Base-by-base conservation (phyloP, 345 rosid species). In the Murraya paniculata region DNA sequence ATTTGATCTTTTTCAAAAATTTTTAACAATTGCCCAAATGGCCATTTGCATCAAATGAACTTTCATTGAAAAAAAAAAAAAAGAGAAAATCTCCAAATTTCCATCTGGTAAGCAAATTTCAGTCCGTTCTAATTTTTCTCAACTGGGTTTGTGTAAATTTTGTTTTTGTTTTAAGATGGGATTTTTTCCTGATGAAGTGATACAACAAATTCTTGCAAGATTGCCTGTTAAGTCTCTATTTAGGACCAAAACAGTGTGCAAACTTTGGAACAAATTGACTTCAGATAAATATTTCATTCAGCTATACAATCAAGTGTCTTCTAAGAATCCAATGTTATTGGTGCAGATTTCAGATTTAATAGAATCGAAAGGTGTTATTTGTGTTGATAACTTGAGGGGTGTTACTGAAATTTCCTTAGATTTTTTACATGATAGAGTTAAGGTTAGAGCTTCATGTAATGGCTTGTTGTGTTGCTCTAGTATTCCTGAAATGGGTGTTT, bases 381-480 rank as follows among this genome's bases (percentile, higher is more conserved):
- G 89, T 73, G 97, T 93, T 21, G 96, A 90, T 86, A 83, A 77
- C 33, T 76, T 72, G 68, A 81, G 84, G 81, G 98, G 93, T n/a
- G 97, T 92, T 1, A 85, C 89, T 64, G 93, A 91, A 77, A 84
- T 93, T 64, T 87, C 95, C 9, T 85, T 95, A 65, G 88, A 81
- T 85, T 95, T 95, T 79, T 68, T 95, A 74, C 85, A 84, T 65
- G 97, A 87, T 58, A 87, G 97, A 77, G 93, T 95, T 41, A 89
- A 84, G 69, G 86, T 95, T 48, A 92, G 98, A 81, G 94, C 89
- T 16, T 95, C 95, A 0, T 91, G 96, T 85, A 92, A 93, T 77
- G 99, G 99, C 68, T 84, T 92, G 72, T 79, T 95, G 84, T 92
- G 97, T 76, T 95, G 98, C 83, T 90, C 98, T n/a, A 91, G 95